These are phyloP conservation scores for Teratosphaeria epicoccoides DNA, from an alignment of 2,329 filamentous ascomycete species.

Conservation along the genomic window DNA sequence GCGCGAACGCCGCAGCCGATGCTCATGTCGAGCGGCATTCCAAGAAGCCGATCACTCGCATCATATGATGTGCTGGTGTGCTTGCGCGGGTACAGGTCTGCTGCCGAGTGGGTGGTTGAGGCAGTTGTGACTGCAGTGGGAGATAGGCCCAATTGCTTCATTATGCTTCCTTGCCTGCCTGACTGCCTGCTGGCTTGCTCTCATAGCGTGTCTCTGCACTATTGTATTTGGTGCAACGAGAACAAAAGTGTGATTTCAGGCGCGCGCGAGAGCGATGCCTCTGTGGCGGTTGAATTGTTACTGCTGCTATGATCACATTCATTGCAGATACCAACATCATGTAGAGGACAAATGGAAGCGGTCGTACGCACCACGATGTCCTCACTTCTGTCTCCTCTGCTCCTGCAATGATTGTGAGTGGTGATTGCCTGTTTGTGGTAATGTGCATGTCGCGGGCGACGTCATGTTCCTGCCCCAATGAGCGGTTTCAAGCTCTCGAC, in stretches of 20 bases:
- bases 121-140: not conserved
- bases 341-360: not conserved
- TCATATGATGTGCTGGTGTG: not conserved
- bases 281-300: not conserved
- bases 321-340: not conserved
- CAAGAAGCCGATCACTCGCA: not conserved
- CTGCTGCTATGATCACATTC: not conserved
- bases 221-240: not conserved
- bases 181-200: not conserved
- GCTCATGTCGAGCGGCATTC: not conserved
- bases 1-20: not conserved
- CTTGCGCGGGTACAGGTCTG: not conserved
- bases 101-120: not conserved
- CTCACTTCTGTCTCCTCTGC: not conserved
- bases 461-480: slow-evolving; percentile 8
- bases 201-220: not conserved
- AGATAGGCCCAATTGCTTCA: not conserved
- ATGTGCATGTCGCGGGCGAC: not conserved
- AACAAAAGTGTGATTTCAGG: not conserved
- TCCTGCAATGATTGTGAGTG: not conserved
- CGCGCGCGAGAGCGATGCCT: not conserved
- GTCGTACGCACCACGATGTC: not conserved
- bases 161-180: not conserved
- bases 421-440: not conserved
- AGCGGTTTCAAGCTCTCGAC: not conserved